Conservation (phyloP, 345 rosid species). For the Rhizophora apiculata region DNA sequence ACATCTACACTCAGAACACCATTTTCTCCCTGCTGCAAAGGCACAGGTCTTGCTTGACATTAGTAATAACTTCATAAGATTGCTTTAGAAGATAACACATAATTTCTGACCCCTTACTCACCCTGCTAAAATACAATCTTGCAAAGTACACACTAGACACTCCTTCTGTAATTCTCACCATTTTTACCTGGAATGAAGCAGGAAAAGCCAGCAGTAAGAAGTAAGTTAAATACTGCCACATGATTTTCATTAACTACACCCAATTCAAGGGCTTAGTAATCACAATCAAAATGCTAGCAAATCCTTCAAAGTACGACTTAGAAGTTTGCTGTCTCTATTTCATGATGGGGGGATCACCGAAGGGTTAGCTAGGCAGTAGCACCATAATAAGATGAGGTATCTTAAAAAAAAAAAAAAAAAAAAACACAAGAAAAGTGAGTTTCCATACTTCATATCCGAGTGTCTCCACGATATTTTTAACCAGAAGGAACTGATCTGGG, state of each 20-base stretch:
- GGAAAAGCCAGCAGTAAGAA: neutral
- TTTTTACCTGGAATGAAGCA: constrained; percentile 54
- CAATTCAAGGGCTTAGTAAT: too few species aligned
- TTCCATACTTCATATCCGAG: constrained; percentile 64
- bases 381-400: neutral
- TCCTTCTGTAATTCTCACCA: constrained; percentile 79
- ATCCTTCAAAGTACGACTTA: neutral
- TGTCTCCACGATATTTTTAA: constrained; percentile 48
- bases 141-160: constrained; percentile 62
- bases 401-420: neutral
- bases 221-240: neutral
- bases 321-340: neutral
- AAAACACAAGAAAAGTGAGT: constrained; percentile 1
- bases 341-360: neutral
- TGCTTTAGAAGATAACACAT: constrained; percentile 12
- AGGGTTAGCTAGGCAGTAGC: neutral
- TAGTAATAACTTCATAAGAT: constrained; percentile 1
- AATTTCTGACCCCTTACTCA: constrained; percentile 28
- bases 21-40: constrained; percentile 62
- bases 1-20: constrained; percentile 56
- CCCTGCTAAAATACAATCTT: constrained; percentile 68
- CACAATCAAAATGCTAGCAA: neutral
- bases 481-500: constrained; percentile 69
- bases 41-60: constrained; percentile 17
- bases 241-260: neutral